These are phyloP conservation scores for Eucalyptus albens DNA, from an alignment of 345 rosid species.

Conservation along the genomic window DNA sequence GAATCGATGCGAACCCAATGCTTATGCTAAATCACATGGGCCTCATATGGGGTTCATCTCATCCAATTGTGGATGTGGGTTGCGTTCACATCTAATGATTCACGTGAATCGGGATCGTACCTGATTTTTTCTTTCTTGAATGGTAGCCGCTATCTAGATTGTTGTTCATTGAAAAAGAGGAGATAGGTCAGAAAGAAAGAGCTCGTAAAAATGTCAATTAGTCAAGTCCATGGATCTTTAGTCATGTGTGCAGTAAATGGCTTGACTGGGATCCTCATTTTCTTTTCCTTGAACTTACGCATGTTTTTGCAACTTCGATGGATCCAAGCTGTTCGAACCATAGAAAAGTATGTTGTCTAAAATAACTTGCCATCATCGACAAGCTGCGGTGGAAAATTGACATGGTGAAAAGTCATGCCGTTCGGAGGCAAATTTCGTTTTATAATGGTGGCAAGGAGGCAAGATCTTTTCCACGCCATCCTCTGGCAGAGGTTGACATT, in stretches of 20 bases:
- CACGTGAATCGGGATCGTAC: not conserved
- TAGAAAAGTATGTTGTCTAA: not conserved
- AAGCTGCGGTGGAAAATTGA: not conserved
- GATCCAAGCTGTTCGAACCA: not conserved
- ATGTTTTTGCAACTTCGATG: not conserved
- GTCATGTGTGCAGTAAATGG: not conserved
- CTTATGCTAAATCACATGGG: not conserved
- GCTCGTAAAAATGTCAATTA: not conserved
- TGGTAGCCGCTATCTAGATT: not conserved
- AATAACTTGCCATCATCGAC: not conserved
- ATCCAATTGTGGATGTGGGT: not conserved
- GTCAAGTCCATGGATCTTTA: not conserved
- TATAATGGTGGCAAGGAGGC: not conserved
- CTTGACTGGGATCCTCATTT: not conserved
- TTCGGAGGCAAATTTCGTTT: not conserved
- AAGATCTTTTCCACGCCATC: not conserved
- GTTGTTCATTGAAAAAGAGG: not conserved
- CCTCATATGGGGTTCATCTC: no score
- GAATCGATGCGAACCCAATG: no score
- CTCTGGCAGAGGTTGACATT: not conserved
- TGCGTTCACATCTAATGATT: not conserved
- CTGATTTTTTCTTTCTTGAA: no score
- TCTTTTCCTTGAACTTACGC: not conserved
- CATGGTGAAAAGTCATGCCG: not conserved
- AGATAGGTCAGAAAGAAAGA: not conserved